Evolutionary conservation across 2,329 filamentous ascomycete species (phyloP).

Genomic region (Cercospora sojina): DNA sequence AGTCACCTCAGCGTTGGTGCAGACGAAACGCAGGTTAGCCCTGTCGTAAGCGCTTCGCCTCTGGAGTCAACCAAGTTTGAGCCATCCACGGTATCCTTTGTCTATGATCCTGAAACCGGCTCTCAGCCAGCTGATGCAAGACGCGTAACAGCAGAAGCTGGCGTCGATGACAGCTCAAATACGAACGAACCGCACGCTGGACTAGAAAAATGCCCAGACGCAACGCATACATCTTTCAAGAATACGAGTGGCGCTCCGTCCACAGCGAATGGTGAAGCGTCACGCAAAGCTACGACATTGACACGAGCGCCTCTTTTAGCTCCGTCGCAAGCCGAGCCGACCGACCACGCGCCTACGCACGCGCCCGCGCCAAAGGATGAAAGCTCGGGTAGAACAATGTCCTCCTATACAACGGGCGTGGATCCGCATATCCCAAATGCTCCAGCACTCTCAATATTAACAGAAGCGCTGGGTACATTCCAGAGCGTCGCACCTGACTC

Average conservation of each 20-base stretch:
- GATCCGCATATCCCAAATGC: background rate
- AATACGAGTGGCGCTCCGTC: slow-evolving; percentile 4
- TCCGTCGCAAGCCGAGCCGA: slow-evolving; percentile 10
- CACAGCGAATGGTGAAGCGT: slow-evolving; percentile 1
- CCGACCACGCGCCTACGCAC: slow-evolving; percentile 8
- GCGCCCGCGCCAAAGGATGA: slow-evolving; percentile 4
- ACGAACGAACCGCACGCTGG: slow-evolving; percentile 5
- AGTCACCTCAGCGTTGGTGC: background rate
- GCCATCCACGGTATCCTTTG: slow-evolving; percentile 1
- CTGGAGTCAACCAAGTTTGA: slow-evolving; percentile 11
- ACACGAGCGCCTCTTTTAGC: background rate
- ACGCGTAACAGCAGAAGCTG: slow-evolving; percentile 7
- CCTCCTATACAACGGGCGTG: slow-evolving; percentile 10
- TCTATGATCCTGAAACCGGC: slow-evolving; percentile 7
- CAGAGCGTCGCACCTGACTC: background rate
- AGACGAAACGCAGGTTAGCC: background rate
- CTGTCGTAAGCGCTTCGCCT: background rate
- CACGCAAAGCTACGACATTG: background rate
- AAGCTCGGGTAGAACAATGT: background rate
- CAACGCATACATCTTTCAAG: background rate
- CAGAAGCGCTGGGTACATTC: slow-evolving; percentile 17
- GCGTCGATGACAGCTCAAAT: slow-evolving; percentile 8
- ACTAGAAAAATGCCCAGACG: background rate
- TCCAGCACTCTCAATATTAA: slow-evolving; percentile 17
- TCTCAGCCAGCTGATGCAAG: slow-evolving; percentile 3